Evolutionary conservation across 306 rosid genomes (phyloP).

Genomic region (Benincasa hispida): DNA sequence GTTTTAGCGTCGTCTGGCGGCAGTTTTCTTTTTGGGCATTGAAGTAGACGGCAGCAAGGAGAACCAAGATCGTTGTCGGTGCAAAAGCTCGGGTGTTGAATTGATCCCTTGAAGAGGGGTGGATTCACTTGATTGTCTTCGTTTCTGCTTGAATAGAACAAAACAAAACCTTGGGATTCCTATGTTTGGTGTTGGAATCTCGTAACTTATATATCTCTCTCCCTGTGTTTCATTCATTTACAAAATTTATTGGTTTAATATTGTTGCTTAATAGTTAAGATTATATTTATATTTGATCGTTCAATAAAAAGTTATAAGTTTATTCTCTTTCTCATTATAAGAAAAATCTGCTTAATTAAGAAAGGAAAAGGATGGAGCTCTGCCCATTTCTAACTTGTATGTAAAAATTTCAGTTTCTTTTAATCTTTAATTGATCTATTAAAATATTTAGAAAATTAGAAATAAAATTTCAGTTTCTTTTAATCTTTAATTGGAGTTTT

Average conservation of each 20-base stretch:
- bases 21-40: conserved; percentile 12
- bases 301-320: no score
- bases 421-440: no score
- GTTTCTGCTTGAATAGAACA: conserved; percentile 9
- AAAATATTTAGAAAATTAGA: no score
- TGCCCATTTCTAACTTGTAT: no score
- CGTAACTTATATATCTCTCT: not conserved
- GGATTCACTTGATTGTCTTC: conserved; percentile 6
- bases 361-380: no score
- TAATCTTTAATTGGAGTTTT: no score
- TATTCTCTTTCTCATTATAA: no score
- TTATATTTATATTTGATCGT: no score
- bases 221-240: conserved; percentile 1
- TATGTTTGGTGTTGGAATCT: conserved; percentile 4
- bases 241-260: not conserved
- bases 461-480: no score
- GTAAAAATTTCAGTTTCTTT: no score
- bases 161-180: conserved; percentile 12
- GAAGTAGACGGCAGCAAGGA: conserved; percentile 14
- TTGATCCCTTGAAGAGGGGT: conserved; percentile 2
- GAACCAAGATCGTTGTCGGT: conserved; percentile 6
- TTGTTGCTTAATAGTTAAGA: no score
- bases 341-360: no score
- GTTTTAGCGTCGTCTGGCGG: not conserved
- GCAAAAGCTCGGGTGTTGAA: conserved; percentile 10